phyloP scores from a whole-genome alignment of 441 rosid genomes.

The Sinapis alba region DNA sequence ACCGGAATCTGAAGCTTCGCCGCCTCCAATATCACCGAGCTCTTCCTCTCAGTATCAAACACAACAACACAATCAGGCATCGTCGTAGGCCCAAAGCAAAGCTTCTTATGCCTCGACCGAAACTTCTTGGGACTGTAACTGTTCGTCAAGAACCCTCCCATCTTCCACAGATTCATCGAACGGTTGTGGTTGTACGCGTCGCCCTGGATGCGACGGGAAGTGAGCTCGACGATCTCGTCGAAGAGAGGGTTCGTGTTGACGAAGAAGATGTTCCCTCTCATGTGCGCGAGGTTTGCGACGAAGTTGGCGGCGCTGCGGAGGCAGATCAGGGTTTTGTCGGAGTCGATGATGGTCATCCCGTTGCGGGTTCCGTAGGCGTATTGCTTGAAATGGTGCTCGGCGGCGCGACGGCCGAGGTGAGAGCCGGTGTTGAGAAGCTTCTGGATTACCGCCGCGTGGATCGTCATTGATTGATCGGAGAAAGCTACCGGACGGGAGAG shows the following conservation, averaged over 20 bases:
- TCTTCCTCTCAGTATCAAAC: constrained; percentile 84
- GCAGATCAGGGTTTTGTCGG: constrained; percentile 88
- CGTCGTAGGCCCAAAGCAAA: constrained; percentile 79
- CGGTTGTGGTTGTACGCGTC: constrained; percentile 60
- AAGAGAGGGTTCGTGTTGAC: constrained; percentile 91
- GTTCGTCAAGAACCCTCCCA: constrained; percentile 89
- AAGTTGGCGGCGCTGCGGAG: constrained; percentile 88
- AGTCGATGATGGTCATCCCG: constrained; percentile 66
- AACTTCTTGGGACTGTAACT: constrained; percentile 94
- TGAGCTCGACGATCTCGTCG: constrained; percentile 84
- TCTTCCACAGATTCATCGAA: constrained; percentile 63
- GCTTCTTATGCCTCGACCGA: constrained; percentile 81
- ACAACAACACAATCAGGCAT: constrained; percentile 96
- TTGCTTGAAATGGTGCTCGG: constrained; percentile 82
- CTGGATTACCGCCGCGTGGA: constrained; percentile 87
- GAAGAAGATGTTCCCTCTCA: constrained; percentile 68
- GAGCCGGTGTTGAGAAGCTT: constrained; percentile 83
- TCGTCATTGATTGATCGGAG: constrained; percentile 53
- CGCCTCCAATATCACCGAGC: constrained; percentile 83
- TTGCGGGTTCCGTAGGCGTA: constrained; percentile 79
- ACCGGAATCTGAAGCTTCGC: constrained; percentile 80
- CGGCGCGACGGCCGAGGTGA: constrained; percentile 80
- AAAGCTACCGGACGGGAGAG: constrained; percentile 20
- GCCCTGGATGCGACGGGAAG: constrained; percentile 73
- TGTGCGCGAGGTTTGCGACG: constrained; percentile 67